These are phyloP conservation scores for Xylaria bambusicola DNA, from an alignment of 495 filamentous ascomycete species.

Conservation along the genomic window DNA sequence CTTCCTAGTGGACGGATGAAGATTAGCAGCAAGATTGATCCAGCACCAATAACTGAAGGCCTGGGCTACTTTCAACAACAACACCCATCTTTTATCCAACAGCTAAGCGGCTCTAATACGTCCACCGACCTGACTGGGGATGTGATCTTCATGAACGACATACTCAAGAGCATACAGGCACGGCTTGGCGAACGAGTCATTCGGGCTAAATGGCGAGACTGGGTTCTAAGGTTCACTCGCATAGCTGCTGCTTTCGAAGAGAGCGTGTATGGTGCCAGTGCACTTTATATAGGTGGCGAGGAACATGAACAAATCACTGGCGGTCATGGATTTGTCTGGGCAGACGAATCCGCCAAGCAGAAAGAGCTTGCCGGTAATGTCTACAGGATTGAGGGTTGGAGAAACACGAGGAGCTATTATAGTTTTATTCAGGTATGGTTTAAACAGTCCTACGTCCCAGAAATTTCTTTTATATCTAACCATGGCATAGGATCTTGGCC, in stretches of 20 bases:
- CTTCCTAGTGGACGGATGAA: conserved; percentile 89
- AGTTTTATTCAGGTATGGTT: conserved; percentile 78
- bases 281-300: conserved; percentile 84
- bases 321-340: conserved; percentile 96
- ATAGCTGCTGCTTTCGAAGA: conserved; percentile 95
- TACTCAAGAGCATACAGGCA: conserved; percentile 77
- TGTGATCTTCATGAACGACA: conserved; percentile 81
- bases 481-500: conserved; percentile 58
- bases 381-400: conserved; percentile 91
- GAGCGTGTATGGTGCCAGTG: conserved; percentile 85
- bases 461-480: no score
- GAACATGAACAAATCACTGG: conserved; percentile 62
- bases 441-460: neutral
- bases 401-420: conserved; percentile 91
- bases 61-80: conserved; percentile 84
- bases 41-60: conserved; percentile 76
- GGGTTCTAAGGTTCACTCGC: conserved; percentile 86
- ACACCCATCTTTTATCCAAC: conserved; percentile 57
- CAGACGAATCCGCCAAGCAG: conserved; percentile 74
- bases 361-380: conserved; percentile 87
- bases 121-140: conserved; percentile 80
- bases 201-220: conserved; percentile 85
- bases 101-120: conserved; percentile 43
- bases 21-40: conserved; percentile 81
- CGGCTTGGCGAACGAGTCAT: conserved; percentile 89